A percentile compares a stretch with the other conserved stretches of the same genome.
Conservation (phyloP, 306 rosid species). For the Corylus heterophylla region DNA sequence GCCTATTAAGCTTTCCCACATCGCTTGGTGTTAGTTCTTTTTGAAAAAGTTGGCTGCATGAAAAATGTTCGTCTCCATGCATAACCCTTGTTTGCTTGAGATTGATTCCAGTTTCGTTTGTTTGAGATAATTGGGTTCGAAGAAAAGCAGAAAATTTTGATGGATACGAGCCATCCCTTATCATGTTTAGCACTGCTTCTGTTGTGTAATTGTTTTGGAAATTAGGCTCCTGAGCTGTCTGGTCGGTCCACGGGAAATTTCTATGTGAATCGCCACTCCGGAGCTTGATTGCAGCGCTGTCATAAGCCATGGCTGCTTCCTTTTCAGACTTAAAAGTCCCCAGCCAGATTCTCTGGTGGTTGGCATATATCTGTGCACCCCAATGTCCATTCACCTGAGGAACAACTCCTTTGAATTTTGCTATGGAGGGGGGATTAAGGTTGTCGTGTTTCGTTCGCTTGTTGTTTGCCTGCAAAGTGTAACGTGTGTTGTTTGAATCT, state of each 20-base stretch:
- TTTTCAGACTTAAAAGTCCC: constrained; percentile 76
- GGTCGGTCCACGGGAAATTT: constrained; percentile 69
- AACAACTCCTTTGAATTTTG: constrained; percentile 76
- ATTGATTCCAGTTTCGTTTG: constrained; percentile 10
- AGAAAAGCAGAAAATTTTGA: constrained; percentile 57
- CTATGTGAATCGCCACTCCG: constrained; percentile 60
- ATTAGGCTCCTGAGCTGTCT: constrained; percentile 53
- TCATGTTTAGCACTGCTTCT: constrained; percentile 61
- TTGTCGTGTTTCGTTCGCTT: constrained; percentile 29
- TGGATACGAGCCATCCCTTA: constrained; percentile 73
- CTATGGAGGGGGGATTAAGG: not conserved
- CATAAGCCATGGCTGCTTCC: constrained; percentile 88
- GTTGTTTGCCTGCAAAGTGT: not conserved
- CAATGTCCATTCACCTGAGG: constrained; percentile 85
- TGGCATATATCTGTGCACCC: constrained; percentile 90
- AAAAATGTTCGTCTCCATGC: constrained; percentile 32
- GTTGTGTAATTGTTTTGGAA: constrained; percentile 58
- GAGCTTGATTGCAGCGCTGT: constrained; percentile 74
- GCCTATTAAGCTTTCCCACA: constrained; percentile 82
- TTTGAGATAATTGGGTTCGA: constrained; percentile 11
- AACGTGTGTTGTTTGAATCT: constrained; percentile 27
- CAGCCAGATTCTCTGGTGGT: constrained; percentile 86
- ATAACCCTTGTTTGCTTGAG: constrained; percentile 14
- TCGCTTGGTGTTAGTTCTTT: constrained; percentile 90
- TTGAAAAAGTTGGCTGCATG: constrained; percentile 59